These are phyloP conservation scores for Marasmius fiardii DNA, from an alignment of 1,284 basidiomycete genomes.

Conservation along the genomic window DNA sequence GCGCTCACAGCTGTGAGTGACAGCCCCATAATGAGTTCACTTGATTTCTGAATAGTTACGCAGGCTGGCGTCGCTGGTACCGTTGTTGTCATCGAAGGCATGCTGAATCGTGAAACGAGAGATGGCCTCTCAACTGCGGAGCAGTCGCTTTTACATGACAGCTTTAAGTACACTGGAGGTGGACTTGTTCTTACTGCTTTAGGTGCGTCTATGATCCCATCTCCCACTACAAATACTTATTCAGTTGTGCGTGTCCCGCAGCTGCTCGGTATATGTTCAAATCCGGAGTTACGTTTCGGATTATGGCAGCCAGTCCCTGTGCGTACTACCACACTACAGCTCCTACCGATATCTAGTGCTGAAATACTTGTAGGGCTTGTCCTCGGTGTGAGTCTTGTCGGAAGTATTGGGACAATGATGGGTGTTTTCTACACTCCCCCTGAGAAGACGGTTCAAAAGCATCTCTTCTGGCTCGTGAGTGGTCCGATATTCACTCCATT, in stretches of 20 bases:
- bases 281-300: conserved; percentile 69
- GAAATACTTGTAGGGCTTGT: conserved; percentile 60
- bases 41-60: neutral
- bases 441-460: conserved; percentile 69
- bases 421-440: conserved; percentile 74
- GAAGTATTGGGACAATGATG: conserved; percentile 77
- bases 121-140: conserved; percentile 62
- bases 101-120: conserved; percentile 78
- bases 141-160: conserved; percentile 73
- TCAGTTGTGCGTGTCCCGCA: neutral
- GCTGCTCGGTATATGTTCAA: conserved; percentile 79
- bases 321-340: conserved; percentile 22
- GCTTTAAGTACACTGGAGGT: conserved; percentile 83
- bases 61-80: conserved; percentile 70
- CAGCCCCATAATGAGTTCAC: neutral
- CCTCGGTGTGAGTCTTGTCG: conserved; percentile 78
- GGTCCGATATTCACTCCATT: neutral
- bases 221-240: neutral
- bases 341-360: neutral
- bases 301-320: conserved; percentile 90
- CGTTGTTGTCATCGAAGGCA: conserved; percentile 57
- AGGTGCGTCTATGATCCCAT: conserved; percentile 1
- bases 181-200: conserved; percentile 77
- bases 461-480: conserved; percentile 74
- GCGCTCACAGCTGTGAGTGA: conserved; percentile 38